Evolutionary conservation across 2,329 filamentous ascomycete species (phyloP).

Genomic region (Elsinoe fawcettii): DNA sequence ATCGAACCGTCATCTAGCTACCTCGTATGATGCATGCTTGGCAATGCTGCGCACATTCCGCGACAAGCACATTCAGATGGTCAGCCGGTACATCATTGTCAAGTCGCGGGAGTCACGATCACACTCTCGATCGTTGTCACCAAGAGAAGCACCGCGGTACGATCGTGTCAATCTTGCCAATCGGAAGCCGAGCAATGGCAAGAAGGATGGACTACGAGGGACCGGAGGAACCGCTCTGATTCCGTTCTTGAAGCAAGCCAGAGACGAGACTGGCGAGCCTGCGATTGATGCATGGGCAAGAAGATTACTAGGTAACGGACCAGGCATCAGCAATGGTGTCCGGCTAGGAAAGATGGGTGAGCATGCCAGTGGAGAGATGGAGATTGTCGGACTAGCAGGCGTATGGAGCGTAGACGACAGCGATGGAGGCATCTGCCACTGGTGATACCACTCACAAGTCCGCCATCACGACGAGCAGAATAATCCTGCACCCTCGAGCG

Average conservation of each 20-base stretch:
- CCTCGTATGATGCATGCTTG: slow-evolving; percentile 87
- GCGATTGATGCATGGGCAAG: slow-evolving; percentile 64
- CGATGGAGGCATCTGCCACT: slow-evolving; percentile 54
- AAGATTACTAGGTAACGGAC: slow-evolving; percentile 46
- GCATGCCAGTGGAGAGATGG: slow-evolving; percentile 46
- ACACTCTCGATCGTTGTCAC: slow-evolving; percentile 20
- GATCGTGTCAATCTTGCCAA: slow-evolving; percentile 54
- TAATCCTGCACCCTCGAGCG: too few relatives aligned
- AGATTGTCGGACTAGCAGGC: slow-evolving; percentile 66
- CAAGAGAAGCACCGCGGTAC: slow-evolving; percentile 14
- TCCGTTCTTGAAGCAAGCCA: slow-evolving; percentile 90
- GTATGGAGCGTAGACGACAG: slow-evolving; percentile 85
- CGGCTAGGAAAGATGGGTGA: slow-evolving; percentile 46
- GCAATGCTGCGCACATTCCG: slow-evolving; percentile 69
- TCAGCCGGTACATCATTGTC: slow-evolving; percentile 89
- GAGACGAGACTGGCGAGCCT: slow-evolving; percentile 91
- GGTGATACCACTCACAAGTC: slow-evolving; percentile 29
- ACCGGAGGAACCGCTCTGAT: slow-evolving; percentile 92
- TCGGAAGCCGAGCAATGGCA: slow-evolving; percentile 37
- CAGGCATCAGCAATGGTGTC: slow-evolving; percentile 40
- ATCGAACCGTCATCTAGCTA: slow-evolving; percentile 57
- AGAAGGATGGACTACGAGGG: slow-evolving; percentile 59
- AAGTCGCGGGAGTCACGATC: slow-evolving; percentile 66
- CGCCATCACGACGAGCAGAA: too few relatives aligned
- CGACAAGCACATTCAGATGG: slow-evolving; percentile 93